These are phyloP conservation scores for Colletotrichum trifolii DNA, from an alignment of 2,329 filamentous ascomycete species.

Conservation along the genomic window DNA sequence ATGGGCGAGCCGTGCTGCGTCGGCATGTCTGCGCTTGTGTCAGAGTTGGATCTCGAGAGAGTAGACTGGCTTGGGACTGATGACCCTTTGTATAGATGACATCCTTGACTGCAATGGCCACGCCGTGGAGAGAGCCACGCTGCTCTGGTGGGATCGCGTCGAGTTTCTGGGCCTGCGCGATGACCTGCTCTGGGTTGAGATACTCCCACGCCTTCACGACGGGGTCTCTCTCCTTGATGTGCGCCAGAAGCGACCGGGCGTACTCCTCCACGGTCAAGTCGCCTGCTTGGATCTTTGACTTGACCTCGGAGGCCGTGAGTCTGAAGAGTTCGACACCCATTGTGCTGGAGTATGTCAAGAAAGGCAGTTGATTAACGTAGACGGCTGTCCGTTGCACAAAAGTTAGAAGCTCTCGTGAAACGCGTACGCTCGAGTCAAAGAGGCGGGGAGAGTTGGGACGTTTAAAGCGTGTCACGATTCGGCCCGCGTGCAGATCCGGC, in stretches of 20 bases:
- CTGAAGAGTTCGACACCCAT: constrained; percentile 31
- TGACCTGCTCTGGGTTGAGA: constrained; percentile 56
- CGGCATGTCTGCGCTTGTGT: constrained; percentile 59
- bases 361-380: background rate
- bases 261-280: constrained; percentile 61
- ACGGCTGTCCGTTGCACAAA: too few relatives aligned
- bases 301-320: constrained; percentile 55
- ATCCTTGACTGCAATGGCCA: constrained; percentile 70
- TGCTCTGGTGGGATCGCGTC: constrained; percentile 59
- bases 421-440: background rate
- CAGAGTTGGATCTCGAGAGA: background rate
- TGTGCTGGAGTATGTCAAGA: background rate
- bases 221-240: constrained; percentile 56
- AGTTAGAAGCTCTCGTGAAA: background rate
- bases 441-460: background rate
- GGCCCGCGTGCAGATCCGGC: background rate
- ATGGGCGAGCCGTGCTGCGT: constrained; percentile 66
- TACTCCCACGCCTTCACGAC: constrained; percentile 63
- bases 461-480: background rate
- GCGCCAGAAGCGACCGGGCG: constrained; percentile 57
- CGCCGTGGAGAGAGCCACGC: constrained; percentile 66
- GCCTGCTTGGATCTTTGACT: constrained; percentile 50
- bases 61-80: too few relatives aligned
- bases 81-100: constrained; percentile 66
- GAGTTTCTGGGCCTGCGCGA: constrained; percentile 60